A percentile compares a stretch with the other conserved stretches of the same genome.
phyloP scores from a whole-genome alignment of 768 basidiomycete genomes.

The Lyophyllum decastes region DNA sequence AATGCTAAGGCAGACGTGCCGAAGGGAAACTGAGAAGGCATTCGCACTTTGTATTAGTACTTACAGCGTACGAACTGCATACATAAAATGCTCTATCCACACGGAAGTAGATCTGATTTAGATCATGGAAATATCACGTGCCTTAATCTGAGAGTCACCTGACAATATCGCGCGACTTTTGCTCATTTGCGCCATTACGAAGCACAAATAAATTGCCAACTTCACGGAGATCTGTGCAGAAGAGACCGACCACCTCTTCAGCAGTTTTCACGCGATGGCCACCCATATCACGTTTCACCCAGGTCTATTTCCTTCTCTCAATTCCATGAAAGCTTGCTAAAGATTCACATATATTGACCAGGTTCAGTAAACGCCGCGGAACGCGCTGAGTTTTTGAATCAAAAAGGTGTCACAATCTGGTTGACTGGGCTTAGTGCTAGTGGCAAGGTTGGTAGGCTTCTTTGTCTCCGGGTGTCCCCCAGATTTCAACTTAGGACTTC shows the following conservation, averaged over 20 bases:
- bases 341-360: conserved; percentile 27
- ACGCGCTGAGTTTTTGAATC: conserved; percentile 66
- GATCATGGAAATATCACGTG: too few species aligned
- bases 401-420: conserved; percentile 94
- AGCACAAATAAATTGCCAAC: too few species aligned
- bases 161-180: conserved; percentile 22
- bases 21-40: conserved; percentile 11
- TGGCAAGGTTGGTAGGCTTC: conserved; percentile 68
- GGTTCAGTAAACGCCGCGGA: conserved; percentile 74
- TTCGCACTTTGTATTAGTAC: background rate
- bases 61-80: too few species aligned
- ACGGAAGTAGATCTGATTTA: too few species aligned
- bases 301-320: conserved; percentile 11
- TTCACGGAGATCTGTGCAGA: too few species aligned
- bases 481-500: background rate
- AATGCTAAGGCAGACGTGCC: conserved; percentile 21
- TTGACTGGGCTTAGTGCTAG: conserved; percentile 94
- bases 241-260: too few species aligned
- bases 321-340: background rate
- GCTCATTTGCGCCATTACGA: conserved; percentile 11
- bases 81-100: too few species aligned
- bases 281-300: conserved; percentile 61
- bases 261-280: conserved; percentile 30
- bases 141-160: background rate
- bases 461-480: background rate